Evolutionary conservation across 1,284 basidiomycete species (phyloP).

Genomic region (Cryptococcus amylolentus): DNA sequence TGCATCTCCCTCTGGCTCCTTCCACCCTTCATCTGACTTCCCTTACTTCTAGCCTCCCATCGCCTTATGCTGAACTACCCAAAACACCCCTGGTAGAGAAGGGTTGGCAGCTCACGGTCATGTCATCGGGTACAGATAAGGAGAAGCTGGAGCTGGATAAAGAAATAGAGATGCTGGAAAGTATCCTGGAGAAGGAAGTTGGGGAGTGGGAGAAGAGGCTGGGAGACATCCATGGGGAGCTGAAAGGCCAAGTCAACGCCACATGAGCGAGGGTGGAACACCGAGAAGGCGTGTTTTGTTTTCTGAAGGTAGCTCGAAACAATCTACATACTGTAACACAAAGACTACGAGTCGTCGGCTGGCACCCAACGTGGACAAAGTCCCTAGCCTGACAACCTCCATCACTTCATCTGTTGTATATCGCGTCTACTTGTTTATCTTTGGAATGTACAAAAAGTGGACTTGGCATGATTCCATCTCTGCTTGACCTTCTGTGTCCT

Average conservation of each 20-base stretch:
- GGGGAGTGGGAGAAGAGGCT: constrained; percentile 62
- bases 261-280: no score
- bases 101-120: constrained; percentile 45
- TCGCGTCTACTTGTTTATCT: no score
- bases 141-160: constrained; percentile 51
- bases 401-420: no score
- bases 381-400: no score
- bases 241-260: constrained; percentile 24
- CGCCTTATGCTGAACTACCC: constrained; percentile 14
- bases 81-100: constrained; percentile 29
- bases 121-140: constrained; percentile 31
- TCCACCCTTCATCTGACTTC: background rate
- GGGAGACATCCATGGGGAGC: constrained; percentile 58
- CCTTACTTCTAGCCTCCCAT: constrained; percentile 7
- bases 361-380: no score
- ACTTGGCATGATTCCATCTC: no score
- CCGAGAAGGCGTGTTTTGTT: no score
- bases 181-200: constrained; percentile 58
- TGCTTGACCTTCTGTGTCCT: no score
- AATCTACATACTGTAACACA: no score
- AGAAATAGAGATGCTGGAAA: constrained; percentile 44
- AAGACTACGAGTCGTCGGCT: no score
- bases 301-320: no score
- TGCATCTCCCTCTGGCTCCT: background rate
- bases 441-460: no score